phyloP scores from a whole-genome alignment of 1,139 yeast genomes.

The Pneumocystis sp. region DNA sequence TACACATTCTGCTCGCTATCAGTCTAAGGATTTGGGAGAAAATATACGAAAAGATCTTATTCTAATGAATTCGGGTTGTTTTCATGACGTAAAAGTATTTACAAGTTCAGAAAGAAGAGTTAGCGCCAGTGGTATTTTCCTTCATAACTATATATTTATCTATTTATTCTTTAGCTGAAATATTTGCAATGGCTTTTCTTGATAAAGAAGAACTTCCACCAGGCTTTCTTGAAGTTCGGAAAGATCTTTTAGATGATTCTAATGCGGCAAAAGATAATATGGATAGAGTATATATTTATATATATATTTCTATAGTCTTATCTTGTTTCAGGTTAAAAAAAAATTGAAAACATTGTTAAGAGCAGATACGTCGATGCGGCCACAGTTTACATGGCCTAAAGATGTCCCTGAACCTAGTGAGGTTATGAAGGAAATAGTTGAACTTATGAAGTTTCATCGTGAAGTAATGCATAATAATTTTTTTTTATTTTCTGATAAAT shows the following conservation, averaged over 20 bases:
- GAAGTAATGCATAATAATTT: slow-evolving; percentile 75
- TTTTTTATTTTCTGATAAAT: slow-evolving; percentile 38
- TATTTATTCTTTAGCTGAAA: slow-evolving; percentile 64
- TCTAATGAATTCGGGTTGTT: slow-evolving; percentile 66
- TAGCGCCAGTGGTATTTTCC: slow-evolving; percentile 8
- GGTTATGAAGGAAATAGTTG: slow-evolving; percentile 86
- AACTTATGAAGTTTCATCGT: slow-evolving; percentile 84
- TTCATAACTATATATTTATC: neutral
- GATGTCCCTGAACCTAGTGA: slow-evolving; percentile 95
- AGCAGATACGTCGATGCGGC: slow-evolving; percentile 96
- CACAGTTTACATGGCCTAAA: slow-evolving; percentile 97
- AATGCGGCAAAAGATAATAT: slow-evolving; percentile 95
- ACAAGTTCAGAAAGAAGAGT: slow-evolving; percentile 94
- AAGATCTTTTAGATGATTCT: slow-evolving; percentile 86
- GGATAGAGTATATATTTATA: slow-evolving; percentile 41
- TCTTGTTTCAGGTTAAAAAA: slow-evolving; percentile 51
- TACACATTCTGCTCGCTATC: slow-evolving; percentile 91
- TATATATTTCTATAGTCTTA: neutral
- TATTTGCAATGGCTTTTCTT: slow-evolving; percentile 70
- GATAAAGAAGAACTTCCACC: slow-evolving; percentile 62
- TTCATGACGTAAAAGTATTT: slow-evolving; percentile 70
- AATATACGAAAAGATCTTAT: slow-evolving; percentile 85
- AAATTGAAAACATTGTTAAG: slow-evolving; percentile 84
- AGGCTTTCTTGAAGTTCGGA: slow-evolving; percentile 66
- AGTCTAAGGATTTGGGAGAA: slow-evolving; percentile 89